Conservation (phyloP, 352 stramenopile genomes). For the Phytopythium helicoides region DNA sequence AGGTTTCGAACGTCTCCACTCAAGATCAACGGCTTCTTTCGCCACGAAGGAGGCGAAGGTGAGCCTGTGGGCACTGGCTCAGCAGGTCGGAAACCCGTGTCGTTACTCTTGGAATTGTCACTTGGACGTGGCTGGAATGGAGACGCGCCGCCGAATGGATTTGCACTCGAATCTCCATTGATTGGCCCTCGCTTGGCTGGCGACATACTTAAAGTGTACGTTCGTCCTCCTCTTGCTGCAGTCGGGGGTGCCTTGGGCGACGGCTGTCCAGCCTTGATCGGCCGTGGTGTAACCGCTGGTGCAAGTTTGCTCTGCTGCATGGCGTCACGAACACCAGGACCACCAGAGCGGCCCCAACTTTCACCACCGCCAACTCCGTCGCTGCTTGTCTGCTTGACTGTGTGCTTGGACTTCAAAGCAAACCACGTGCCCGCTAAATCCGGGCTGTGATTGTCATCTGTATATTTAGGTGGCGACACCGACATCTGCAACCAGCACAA, state of each 20-base stretch:
- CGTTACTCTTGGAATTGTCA: conserved; percentile 6
- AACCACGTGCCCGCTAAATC: no score
- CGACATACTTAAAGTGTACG: conserved; percentile 46
- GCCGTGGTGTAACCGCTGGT: conserved; percentile 59
- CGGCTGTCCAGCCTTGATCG: conserved; percentile 32
- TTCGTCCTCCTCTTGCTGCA: conserved; percentile 32
- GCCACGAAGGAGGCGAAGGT: conserved; percentile 18
- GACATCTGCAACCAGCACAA: no score
- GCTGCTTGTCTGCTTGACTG: no score
- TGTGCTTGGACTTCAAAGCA: no score
- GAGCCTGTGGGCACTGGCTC: conserved; percentile 18
- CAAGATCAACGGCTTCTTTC: conserved; percentile 66
- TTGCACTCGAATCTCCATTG: background rate
- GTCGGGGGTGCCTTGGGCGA: conserved; percentile 7
- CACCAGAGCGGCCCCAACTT: background rate
- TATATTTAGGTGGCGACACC: no score
- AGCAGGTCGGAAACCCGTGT: conserved; percentile 18
- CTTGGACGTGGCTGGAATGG: conserved; percentile 10
- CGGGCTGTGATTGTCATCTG: no score
- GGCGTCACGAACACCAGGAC: background rate
- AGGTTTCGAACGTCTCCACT: conserved; percentile 73
- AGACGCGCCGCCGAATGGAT: conserved; percentile 8
- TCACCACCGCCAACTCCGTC: no score
- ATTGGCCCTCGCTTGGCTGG: conserved; percentile 28
- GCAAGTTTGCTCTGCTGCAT: conserved; percentile 43